phyloP scores from a whole-genome alignment of 2,329 filamentous ascomycete species.

The Cordyceps farinosa region DNA sequence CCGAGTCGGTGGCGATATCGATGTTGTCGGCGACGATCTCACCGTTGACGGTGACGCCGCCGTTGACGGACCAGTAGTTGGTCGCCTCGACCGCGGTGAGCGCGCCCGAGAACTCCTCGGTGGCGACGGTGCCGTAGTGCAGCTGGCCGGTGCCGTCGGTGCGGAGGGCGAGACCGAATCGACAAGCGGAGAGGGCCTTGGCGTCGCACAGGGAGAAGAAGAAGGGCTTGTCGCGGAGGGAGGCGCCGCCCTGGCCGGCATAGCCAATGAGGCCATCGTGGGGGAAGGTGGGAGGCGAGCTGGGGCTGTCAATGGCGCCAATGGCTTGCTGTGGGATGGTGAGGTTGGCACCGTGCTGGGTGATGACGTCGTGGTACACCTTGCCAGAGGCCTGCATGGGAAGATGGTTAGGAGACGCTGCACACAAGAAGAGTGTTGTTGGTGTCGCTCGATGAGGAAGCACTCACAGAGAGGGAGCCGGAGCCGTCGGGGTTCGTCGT shows the following conservation, averaged over 20 bases:
- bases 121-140: slow-evolving; percentile 22
- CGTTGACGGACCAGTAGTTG: slow-evolving; percentile 18
- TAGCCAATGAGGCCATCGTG: slow-evolving; percentile 24
- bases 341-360: slow-evolving; percentile 21
- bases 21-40: slow-evolving; percentile 4
- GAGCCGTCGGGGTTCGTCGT: slow-evolving; percentile 23
- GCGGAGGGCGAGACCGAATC: slow-evolving; percentile 22
- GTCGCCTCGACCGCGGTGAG: slow-evolving; percentile 8
- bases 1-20: slow-evolving; percentile 21
- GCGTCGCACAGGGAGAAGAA: slow-evolving; percentile 22
- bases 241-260: slow-evolving; percentile 14
- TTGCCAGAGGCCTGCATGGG: slow-evolving; percentile 20
- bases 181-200: slow-evolving; percentile 20
- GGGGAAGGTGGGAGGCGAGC: slow-evolving; percentile 19
- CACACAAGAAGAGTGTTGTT: background rate
- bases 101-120: slow-evolving; percentile 16
- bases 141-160: slow-evolving; percentile 22
- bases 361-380: slow-evolving; percentile 21
- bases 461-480: slow-evolving; percentile 18
- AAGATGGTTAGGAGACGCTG: background rate
- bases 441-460: background rate
- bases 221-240: slow-evolving; percentile 19
- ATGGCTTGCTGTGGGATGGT: slow-evolving; percentile 20
- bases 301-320: slow-evolving; percentile 19
- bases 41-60: slow-evolving; percentile 20